Conservation (phyloP, 805 yeast species). For the Cyberlindnera nakhonratchasimensis region DNA sequence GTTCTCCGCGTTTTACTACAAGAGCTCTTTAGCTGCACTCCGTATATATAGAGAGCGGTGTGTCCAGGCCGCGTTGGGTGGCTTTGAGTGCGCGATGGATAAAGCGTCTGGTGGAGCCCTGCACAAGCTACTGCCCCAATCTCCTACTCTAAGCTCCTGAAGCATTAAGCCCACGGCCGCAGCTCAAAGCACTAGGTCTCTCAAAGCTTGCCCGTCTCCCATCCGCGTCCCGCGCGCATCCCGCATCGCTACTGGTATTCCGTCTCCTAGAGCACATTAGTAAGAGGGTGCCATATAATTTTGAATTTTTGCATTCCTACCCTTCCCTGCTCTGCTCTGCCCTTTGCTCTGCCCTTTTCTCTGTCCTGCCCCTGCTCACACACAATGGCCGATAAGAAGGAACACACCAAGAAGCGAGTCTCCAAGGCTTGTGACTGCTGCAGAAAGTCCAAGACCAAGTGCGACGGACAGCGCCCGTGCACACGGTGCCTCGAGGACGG, state of each 20-base stretch:
- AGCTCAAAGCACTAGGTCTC: too few species aligned
- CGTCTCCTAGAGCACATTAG: too few species aligned
- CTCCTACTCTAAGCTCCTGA: too few species aligned
- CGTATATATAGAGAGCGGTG: neutral
- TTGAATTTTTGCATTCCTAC: too few species aligned
- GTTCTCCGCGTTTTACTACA: conserved; percentile 3
- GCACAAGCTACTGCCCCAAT: too few species aligned
- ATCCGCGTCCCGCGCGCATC: too few species aligned
- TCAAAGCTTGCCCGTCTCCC: too few species aligned
- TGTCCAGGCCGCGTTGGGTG: too few species aligned
- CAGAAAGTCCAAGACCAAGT: conserved; percentile 42
- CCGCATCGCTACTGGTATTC: too few species aligned
- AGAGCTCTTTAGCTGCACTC: neutral
- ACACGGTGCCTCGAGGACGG: conserved; percentile 50
- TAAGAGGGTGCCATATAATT: too few species aligned
- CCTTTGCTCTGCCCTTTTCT: neutral
- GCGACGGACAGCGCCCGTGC: conserved; percentile 48
- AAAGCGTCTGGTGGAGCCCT: too few species aligned
- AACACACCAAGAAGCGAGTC: conserved; percentile 18
- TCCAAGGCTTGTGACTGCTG: conserved; percentile 46
- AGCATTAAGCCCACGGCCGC: too few species aligned
- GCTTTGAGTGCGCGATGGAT: neutral
- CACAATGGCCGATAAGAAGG: conserved; percentile 9
- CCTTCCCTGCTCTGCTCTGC: neutral
- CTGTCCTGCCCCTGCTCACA: neutral